Percentiles rank a stretch among this genome's conserved stretches.
These are phyloP conservation scores for Neurospora crassa DNA, from an alignment of 2,329 filamentous ascomycete species.

Conservation along the genomic window DNA sequence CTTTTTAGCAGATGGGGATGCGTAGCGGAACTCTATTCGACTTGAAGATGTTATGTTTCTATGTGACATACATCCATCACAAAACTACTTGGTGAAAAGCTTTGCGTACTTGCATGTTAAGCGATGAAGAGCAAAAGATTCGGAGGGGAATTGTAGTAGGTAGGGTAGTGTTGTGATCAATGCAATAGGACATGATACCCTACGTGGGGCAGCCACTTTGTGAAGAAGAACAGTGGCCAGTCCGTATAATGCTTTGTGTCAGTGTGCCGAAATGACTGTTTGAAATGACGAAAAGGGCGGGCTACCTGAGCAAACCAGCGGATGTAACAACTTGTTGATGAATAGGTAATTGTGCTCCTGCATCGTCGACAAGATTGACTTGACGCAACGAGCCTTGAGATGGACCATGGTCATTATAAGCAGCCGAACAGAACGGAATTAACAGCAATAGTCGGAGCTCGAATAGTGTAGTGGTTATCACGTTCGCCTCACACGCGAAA, in stretches of 20 bases:
- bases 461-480: constrained; percentile 1
- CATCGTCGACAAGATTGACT: background rate
- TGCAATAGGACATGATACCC: background rate
- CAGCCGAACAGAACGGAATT: background rate
- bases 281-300: too few species aligned
- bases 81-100: background rate
- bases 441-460: background rate
- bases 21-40: background rate
- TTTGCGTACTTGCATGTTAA: background rate
- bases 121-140: background rate
- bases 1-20: background rate
- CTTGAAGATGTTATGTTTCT: background rate
- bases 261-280: background rate
- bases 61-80: background rate
- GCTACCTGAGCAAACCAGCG: too few species aligned
- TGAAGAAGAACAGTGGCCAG: background rate
- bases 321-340: too few species aligned
- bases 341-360: too few species aligned
- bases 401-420: too few species aligned
- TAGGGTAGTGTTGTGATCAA: background rate
- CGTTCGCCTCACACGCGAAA: background rate
- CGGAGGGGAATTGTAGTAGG: background rate
- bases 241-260: background rate
- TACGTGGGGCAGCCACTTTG: background rate
- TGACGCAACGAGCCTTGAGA: background rate